A percentile compares a stretch with the other conserved stretches of the same genome.
These are phyloP conservation scores for Ceratocystiopsis brevicomis DNA, from an alignment of 2,329 filamentous ascomycete genomes.

Conservation along the genomic window DNA sequence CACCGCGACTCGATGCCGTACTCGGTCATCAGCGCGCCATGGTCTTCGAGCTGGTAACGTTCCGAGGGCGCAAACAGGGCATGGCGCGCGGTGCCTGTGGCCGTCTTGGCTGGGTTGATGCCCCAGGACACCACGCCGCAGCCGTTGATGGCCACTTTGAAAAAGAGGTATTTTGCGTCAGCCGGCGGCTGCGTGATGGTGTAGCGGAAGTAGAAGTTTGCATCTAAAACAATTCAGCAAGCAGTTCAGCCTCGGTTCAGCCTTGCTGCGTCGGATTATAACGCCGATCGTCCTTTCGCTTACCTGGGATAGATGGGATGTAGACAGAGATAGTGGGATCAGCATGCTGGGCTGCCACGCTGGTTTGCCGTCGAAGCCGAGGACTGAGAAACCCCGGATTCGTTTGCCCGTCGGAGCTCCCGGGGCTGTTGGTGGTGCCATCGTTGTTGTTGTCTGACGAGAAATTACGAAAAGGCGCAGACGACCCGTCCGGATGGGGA, in stretches of 20 bases:
- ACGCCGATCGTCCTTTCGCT: slow-evolving; percentile 1
- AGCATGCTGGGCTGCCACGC: slow-evolving; percentile 5
- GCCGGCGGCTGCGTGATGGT: slow-evolving; percentile 18
- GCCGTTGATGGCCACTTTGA: slow-evolving; percentile 37
- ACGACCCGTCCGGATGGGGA: slow-evolving; percentile 32
- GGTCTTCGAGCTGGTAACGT: slow-evolving; percentile 20
- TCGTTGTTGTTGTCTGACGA: slow-evolving; percentile 3
- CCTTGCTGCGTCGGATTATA: no score
- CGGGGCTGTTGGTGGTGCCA: not conserved
- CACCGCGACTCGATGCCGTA: slow-evolving; percentile 28
- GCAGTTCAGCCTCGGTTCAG: no score
- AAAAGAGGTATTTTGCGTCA: slow-evolving; percentile 26
- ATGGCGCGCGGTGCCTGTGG: slow-evolving; percentile 17
- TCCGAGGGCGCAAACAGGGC: slow-evolving; percentile 29
- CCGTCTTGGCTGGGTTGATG: slow-evolving; percentile 23
- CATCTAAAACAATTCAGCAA: slow-evolving; percentile 16
- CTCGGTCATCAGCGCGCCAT: slow-evolving; percentile 15
- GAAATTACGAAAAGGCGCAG: slow-evolving; percentile 15
- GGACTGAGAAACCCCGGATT: slow-evolving; percentile 4
- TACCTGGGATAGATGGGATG: slow-evolving; percentile 35
- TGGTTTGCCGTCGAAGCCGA: not conserved
- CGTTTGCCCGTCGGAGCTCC: not conserved
- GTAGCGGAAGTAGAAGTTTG: slow-evolving; percentile 35
- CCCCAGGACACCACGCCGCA: slow-evolving; percentile 34
- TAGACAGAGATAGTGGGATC: slow-evolving; percentile 33